Evolutionary conservation across 2,329 filamentous ascomycete species (phyloP).

Genomic region (Pseudocercospora musae): DNA sequence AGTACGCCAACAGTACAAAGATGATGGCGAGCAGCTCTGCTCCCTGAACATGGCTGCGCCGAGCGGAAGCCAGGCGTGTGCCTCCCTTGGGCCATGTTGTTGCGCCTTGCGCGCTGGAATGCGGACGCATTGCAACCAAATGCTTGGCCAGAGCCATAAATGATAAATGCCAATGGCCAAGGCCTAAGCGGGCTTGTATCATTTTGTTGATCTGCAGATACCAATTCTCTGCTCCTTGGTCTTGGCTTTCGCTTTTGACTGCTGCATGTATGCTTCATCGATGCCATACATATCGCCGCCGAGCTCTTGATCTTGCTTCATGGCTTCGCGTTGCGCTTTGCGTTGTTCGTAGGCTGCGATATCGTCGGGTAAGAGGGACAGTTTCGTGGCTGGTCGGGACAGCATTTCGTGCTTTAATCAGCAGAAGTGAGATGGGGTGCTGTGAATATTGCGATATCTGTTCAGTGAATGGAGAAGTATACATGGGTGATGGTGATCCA

Average conservation of each 20-base stretch:
- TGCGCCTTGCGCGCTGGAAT: slow-evolving; percentile 3
- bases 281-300: slow-evolving; percentile 23
- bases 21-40: not conserved
- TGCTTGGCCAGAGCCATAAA: not conserved
- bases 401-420: too few species aligned
- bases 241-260: slow-evolving; percentile 27
- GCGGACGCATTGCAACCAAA: not conserved
- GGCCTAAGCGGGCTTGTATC: not conserved
- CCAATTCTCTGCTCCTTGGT: slow-evolving; percentile 32
- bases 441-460: not conserved
- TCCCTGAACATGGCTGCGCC: not conserved
- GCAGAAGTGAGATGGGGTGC: not conserved
- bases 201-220: slow-evolving; percentile 19
- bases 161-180: not conserved
- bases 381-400: slow-evolving; percentile 36
- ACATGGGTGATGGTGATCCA: too few species aligned
- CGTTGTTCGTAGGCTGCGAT: slow-evolving; percentile 34
- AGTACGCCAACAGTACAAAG: not conserved
- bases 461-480: not conserved
- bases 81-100: slow-evolving; percentile 6
- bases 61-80: slow-evolving; percentile 2
- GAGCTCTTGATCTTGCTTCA: slow-evolving; percentile 20
- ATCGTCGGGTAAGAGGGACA: slow-evolving; percentile 36
- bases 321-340: slow-evolving; percentile 29
- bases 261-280: slow-evolving; percentile 23